Percentiles rank a stretch among this genome's conserved stretches.
Conservation (phyloP, 2,329 filamentous ascomycete genomes). For the Coniochaeta sp. region DNA sequence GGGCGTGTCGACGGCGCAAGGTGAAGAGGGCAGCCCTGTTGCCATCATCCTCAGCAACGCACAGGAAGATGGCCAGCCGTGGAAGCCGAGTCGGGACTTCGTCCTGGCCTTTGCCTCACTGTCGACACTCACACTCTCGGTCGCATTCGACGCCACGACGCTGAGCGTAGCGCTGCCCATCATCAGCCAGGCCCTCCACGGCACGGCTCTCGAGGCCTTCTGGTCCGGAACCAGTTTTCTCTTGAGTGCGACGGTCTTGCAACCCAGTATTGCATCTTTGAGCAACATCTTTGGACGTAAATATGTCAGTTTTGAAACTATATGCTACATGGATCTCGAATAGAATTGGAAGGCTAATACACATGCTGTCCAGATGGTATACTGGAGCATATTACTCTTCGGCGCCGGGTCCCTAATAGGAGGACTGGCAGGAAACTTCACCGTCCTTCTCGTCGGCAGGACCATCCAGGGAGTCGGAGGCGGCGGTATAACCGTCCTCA, state of each 20-base stretch:
- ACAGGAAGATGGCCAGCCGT: neutral
- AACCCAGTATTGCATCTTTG: slow-evolving; percentile 35
- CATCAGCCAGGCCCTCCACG: slow-evolving; percentile 42
- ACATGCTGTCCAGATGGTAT: slow-evolving; percentile 15
- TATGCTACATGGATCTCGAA: neutral
- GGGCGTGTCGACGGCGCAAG: slow-evolving; percentile 4
- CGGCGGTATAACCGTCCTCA: slow-evolving; percentile 40
- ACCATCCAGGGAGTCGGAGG: slow-evolving; percentile 44
- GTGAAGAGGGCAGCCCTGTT: neutral
- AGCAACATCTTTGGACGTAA: slow-evolving; percentile 29
- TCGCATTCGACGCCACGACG: slow-evolving; percentile 59
- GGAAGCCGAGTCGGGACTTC: slow-evolving; percentile 26
- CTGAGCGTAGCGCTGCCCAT: slow-evolving; percentile 54
- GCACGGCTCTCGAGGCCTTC: slow-evolving; percentile 55
- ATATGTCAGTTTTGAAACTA: slow-evolving; percentile 13
- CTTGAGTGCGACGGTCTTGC: slow-evolving; percentile 55
- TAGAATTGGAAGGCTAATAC: neutral
- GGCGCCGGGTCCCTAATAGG: slow-evolving; percentile 31
- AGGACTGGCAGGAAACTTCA: slow-evolving; percentile 33
- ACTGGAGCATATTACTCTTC: slow-evolving; percentile 24
- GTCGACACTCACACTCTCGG: slow-evolving; percentile 50
- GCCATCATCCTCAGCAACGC: neutral
- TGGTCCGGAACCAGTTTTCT: slow-evolving; percentile 68
- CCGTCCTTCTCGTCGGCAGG: slow-evolving; percentile 39
- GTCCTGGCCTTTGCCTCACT: slow-evolving; percentile 43